Evolutionary conservation across 2,329 filamentous ascomycete species (phyloP).

Genomic region (Penicillium capsulatum): DNA sequence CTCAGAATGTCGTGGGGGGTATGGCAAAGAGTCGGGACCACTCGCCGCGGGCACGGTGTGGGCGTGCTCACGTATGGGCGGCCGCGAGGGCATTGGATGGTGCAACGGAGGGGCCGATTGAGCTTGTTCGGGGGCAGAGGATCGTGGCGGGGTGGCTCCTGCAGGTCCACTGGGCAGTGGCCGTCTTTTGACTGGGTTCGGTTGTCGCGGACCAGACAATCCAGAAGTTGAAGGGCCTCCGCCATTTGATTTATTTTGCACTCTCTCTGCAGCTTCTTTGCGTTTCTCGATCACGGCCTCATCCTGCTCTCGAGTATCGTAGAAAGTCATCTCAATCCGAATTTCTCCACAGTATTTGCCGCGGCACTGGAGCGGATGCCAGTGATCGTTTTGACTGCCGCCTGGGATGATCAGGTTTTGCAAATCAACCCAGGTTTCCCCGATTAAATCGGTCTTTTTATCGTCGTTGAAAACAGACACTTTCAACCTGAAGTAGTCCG

Average conservation of each 20-base stretch:
- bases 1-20: slow-evolving; percentile 69
- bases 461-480: slow-evolving; percentile 97
- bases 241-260: slow-evolving; percentile 27
- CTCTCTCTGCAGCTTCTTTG: slow-evolving; percentile 40
- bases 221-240: slow-evolving; percentile 20
- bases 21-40: slow-evolving; percentile 67
- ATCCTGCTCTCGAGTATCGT: slow-evolving; percentile 83
- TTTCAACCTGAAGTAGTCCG: slow-evolving; percentile 94
- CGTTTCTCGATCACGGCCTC: slow-evolving; percentile 58
- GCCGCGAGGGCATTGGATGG: slow-evolving; percentile 21
- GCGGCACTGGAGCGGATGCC: slow-evolving; percentile 81
- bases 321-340: slow-evolving; percentile 91
- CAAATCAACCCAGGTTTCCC: slow-evolving; percentile 85
- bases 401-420: slow-evolving; percentile 75
- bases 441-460: slow-evolving; percentile 94
- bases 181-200: slow-evolving; percentile 69
- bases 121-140: slow-evolving; percentile 25
- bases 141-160: slow-evolving; percentile 40
- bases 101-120: slow-evolving; percentile 21
- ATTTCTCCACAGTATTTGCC: slow-evolving; percentile 96
- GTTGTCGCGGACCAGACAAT: slow-evolving; percentile 48
- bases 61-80: slow-evolving; percentile 23
- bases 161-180: slow-evolving; percentile 78
- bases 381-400: slow-evolving; percentile 89
- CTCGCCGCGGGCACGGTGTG: slow-evolving; percentile 43